phyloP scores from a whole-genome alignment of 2,329 filamentous ascomycete genomes.

The Pseudonectria foliicola region DNA sequence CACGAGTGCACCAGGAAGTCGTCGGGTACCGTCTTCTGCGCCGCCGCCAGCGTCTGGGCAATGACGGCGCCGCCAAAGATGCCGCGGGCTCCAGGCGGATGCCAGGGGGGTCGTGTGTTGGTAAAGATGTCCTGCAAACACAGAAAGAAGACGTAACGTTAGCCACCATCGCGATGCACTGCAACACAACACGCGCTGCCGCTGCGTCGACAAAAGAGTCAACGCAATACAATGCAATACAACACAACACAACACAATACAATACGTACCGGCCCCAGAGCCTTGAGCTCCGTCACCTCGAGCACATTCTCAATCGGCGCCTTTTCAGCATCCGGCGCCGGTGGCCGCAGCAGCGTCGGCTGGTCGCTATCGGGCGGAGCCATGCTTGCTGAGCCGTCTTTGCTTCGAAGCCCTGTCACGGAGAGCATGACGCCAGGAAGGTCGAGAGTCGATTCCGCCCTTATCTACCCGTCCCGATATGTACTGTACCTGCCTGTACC shows the following conservation, averaged over 20 bases:
- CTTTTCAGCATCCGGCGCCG: conserved; percentile 63
- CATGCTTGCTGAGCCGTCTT: conserved; percentile 9
- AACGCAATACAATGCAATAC: no score
- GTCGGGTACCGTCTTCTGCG: conserved; percentile 74
- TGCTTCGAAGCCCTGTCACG: no score
- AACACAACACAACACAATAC: no score
- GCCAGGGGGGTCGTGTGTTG: conserved; percentile 87
- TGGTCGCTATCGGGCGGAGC: conserved; percentile 21
- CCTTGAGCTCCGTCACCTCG: conserved; percentile 72
- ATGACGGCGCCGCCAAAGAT: conserved; percentile 93
- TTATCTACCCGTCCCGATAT: no score
- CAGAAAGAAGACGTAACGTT: no score
- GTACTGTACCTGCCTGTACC: no score
- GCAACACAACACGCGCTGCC: no score
- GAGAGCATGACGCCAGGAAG: no score
- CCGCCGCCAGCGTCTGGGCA: conserved; percentile 81
- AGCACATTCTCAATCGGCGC: conserved; percentile 84
- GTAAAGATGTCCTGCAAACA: conserved; percentile 94
- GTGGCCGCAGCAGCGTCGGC: conserved; percentile 55
- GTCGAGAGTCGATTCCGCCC: no score
- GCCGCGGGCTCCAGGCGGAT: conserved; percentile 82
- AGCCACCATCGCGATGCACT: no score
- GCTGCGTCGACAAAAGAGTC: no score
- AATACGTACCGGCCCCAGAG: conserved; percentile 67
- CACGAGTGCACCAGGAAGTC: conserved; percentile 87